These are phyloP conservation scores for Vitis rupestris DNA, from an alignment of 164 flowering plant species.

Conservation along the genomic window DNA sequence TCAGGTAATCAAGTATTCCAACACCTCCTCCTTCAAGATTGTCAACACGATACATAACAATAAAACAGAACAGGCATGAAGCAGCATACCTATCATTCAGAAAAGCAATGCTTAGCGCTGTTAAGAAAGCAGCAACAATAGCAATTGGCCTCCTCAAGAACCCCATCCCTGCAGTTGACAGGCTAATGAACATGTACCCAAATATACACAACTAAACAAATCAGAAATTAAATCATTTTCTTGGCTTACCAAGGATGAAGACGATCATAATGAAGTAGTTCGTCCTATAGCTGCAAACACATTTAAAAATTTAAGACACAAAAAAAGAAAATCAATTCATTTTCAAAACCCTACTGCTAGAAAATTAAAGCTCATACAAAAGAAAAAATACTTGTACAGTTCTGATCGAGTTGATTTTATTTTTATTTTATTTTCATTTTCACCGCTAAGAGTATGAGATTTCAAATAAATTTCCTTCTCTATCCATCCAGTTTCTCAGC, in stretches of 20 bases:
- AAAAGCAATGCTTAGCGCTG: constrained; percentile 76
- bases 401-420: too few relatives aligned
- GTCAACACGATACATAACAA: neutral
- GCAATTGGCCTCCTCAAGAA: constrained; percentile 81
- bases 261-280: constrained; percentile 82
- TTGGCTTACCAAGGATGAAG: constrained; percentile 64
- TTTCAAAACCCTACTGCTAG: neutral
- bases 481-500: neutral
- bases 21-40: neutral
- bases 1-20: neutral
- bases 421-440: too few relatives aligned
- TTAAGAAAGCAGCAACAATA: constrained; percentile 76
- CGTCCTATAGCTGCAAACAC: constrained; percentile 77
- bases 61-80: neutral
- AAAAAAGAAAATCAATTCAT: neutral
- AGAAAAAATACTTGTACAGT: too few relatives aligned
- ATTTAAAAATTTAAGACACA: neutral
- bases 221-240: neutral
- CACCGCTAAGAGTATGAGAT: neutral
- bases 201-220: neutral
- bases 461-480: neutral
- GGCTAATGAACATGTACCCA: neutral
- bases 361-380: neutral
- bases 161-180: constrained; percentile 59
- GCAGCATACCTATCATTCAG: constrained; percentile 81